Base-by-base conservation (phyloP, 352 stramenopile species). In the Phytophthora pseudosyringae region DNA sequence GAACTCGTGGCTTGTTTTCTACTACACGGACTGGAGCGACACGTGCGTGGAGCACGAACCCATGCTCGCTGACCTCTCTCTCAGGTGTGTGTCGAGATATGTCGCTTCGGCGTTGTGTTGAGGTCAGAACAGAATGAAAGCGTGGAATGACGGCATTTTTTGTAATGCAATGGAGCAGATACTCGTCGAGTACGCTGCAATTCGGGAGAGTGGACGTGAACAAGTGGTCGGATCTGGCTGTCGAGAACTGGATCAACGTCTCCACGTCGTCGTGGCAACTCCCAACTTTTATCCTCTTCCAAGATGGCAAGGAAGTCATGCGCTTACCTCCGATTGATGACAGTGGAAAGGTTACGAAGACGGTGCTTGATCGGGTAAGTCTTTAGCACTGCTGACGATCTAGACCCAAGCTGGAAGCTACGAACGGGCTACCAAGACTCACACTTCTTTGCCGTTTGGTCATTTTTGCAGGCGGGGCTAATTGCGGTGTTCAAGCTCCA, bases 241-340 rank as follows among this genome's bases (percentile, higher is more conserved):
- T 61, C 6, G 75, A 83, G 40, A 83, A 81, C 56, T 67, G 75
- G 4, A 92, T 94, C 60, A 81, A 69, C 59, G 79, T 87, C 26
- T 86, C 79, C 4, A 75, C 81, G 26, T 84, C 78, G 36, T 90
- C 83, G 18, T 86, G 63, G 69, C 85, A 92, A 59, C 62, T 94
- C 15, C 83, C 85, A 58, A 88, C 83, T 13, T 64, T 94, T 18
- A 81, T 91, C 43, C 67, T 94, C n/a, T 94, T 92, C 59, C 75
- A 89, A 39, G 52, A 78, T 49, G 85, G 81, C 32, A 64, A 82
- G 39, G 80, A 92, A 59, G 57, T 71, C 15, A 76, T 83, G 32
- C 78, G 85, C 1, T 66, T 92, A 45, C 85, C 85, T 0, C 69
- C 74, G 11, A 73, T 93, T 59, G 73, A 88, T 39, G 59, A 71